phyloP scores from a whole-genome alignment of 1,139 yeast genomes.

The Sugiyamaella novakii region DNA sequence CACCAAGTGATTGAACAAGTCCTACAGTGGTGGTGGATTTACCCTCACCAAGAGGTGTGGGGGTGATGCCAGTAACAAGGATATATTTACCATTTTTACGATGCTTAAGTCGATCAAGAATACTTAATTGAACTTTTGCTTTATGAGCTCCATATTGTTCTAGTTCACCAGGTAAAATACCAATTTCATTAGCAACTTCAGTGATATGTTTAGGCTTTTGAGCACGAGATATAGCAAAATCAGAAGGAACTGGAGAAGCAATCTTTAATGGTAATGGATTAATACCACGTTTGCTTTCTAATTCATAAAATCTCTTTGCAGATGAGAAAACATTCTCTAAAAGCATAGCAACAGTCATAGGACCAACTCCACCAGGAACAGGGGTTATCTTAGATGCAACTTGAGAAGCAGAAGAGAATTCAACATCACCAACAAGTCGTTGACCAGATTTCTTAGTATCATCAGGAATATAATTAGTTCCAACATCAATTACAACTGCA shows the following conservation, averaged over 20 bases:
- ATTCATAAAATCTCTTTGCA: slow-evolving; percentile 53
- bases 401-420: slow-evolving; percentile 64
- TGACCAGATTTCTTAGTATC: slow-evolving; percentile 76
- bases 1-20: slow-evolving; percentile 97
- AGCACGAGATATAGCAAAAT: slow-evolving; percentile 84
- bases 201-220: slow-evolving; percentile 85
- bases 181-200: slow-evolving; percentile 80
- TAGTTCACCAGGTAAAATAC: slow-evolving; percentile 75
- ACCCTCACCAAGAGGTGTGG: slow-evolving; percentile 98
- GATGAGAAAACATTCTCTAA: slow-evolving; percentile 82
- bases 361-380: slow-evolving; percentile 99
- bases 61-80: slow-evolving; percentile 95
- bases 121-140: slow-evolving; percentile 81
- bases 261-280: slow-evolving; percentile 67
- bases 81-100: slow-evolving; percentile 84
- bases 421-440: slow-evolving; percentile 93
- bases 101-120: slow-evolving; percentile 67
- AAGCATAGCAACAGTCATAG: slow-evolving; percentile 98
- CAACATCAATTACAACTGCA: slow-evolving; percentile 91
- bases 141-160: slow-evolving; percentile 90
- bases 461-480: slow-evolving; percentile 87
- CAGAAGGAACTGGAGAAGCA: slow-evolving; percentile 89
- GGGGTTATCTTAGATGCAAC: slow-evolving; percentile 85
- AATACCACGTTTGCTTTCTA: slow-evolving; percentile 37
- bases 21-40: slow-evolving; percentile 97